These are phyloP conservation scores for Candida frijolesensis DNA, from an alignment of 1,139 yeast species.

Conservation along the genomic window DNA sequence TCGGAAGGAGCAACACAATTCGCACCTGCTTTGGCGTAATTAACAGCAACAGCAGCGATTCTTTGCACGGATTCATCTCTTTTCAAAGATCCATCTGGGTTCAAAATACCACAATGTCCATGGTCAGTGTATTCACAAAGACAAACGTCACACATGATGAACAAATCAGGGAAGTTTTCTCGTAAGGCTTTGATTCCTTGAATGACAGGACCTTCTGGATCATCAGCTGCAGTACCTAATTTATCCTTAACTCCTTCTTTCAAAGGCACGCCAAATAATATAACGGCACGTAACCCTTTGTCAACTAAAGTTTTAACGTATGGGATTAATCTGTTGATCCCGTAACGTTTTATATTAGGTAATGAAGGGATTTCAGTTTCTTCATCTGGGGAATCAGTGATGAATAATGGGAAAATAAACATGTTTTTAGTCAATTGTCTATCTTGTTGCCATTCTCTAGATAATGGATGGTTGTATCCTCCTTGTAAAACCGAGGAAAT, in stretches of 20 bases:
- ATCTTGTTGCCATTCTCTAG: slow-evolving; percentile 90
- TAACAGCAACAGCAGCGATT: slow-evolving; percentile 92
- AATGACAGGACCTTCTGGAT: slow-evolving; percentile 95
- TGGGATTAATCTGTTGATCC: slow-evolving; percentile 75
- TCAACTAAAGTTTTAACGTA: slow-evolving; percentile 69
- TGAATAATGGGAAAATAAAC: slow-evolving; percentile 92
- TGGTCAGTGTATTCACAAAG: slow-evolving; percentile 95
- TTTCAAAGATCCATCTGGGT: slow-evolving; percentile 83
- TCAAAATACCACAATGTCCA: slow-evolving; percentile 93
- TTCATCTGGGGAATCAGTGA: slow-evolving; percentile 81
- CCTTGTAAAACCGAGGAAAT: slow-evolving; percentile 87
- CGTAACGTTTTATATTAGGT: slow-evolving; percentile 88
- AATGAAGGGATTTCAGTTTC: slow-evolving; percentile 72
- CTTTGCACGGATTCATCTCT: slow-evolving; percentile 77
- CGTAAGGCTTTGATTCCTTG: slow-evolving; percentile 68
- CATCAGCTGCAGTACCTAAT: slow-evolving; percentile 90
- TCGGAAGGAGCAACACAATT: slow-evolving; percentile 96
- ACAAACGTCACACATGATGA: slow-evolving; percentile 92
- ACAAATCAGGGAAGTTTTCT: slow-evolving; percentile 73
- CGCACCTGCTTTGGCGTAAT: slow-evolving; percentile 95
- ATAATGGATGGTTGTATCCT: slow-evolving; percentile 88
- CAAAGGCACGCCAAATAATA: slow-evolving; percentile 89
- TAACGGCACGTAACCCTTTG: slow-evolving; percentile 85
- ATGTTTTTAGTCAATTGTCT: slow-evolving; percentile 80
- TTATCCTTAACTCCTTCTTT: slow-evolving; percentile 75